Percentiles rank a stretch among this genome's conserved stretches.
Conservation (phyloP, 164 flowering plant species). For the Vitis cinerea region DNA sequence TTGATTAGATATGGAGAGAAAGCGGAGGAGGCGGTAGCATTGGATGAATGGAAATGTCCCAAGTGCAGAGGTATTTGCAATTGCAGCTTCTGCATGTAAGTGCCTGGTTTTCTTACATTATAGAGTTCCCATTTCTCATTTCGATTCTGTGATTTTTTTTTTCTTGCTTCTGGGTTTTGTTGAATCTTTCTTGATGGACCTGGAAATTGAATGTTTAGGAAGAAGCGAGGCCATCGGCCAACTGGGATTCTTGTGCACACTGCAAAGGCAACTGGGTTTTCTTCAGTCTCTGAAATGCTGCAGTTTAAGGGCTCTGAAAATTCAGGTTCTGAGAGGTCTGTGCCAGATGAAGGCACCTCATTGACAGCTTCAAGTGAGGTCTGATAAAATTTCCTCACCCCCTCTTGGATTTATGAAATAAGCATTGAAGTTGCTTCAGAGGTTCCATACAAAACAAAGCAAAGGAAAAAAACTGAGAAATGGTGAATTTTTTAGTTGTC, state of each 20-base stretch:
- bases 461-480: background rate
- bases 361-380: slow-evolving; percentile 22
- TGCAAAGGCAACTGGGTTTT: slow-evolving; percentile 54
- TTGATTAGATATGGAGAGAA: slow-evolving; percentile 57
- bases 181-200: no score
- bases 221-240: slow-evolving; percentile 48
- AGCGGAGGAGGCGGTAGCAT: slow-evolving; percentile 38
- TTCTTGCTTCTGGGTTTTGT: no score
- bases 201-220: slow-evolving; percentile 31
- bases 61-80: slow-evolving; percentile 68
- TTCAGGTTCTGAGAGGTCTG: background rate
- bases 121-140: background rate
- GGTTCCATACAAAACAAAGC: background rate
- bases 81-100: slow-evolving; percentile 69
- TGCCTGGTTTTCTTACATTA: background rate
- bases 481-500: no score
- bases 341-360: background rate
- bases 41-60: slow-evolving; percentile 60
- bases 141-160: no score
- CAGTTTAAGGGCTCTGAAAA: slow-evolving; percentile 20
- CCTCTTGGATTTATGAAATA: background rate
- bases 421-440: background rate
- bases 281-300: slow-evolving; percentile 53
- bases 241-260: slow-evolving; percentile 46
- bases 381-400: background rate